Conservation (phyloP, 148 eudicot genomes). For the Cornus suecica region DNA sequence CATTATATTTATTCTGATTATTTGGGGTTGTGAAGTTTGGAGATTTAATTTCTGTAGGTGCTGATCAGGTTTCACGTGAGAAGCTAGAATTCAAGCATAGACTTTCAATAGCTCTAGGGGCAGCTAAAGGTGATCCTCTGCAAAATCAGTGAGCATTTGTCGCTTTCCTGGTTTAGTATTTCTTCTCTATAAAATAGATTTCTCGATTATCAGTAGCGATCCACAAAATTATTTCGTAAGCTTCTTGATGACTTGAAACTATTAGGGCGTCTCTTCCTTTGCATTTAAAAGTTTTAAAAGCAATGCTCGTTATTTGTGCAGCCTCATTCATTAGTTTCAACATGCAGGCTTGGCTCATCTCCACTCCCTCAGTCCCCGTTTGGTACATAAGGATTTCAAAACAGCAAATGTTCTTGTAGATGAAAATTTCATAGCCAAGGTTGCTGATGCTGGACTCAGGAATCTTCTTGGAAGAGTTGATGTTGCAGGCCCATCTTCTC, state of each 20-base stretch:
- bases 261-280: not conserved
- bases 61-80: conserved; percentile 67
- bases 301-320: not conserved
- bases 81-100: conserved; percentile 98
- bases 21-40: conserved; percentile 2
- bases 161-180: conserved; percentile 82
- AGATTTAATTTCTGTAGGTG: conserved; percentile 46
- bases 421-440: conserved; percentile 95
- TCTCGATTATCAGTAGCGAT: conserved; percentile 15
- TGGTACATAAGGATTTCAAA: conserved; percentile 92
- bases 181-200: conserved; percentile 43
- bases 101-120: conserved; percentile 94
- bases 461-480: conserved; percentile 84
- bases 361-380: conserved; percentile 91
- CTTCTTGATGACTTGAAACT: conserved; percentile 13
- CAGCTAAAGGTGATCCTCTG: conserved; percentile 99
- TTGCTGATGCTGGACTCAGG: conserved; percentile 93
- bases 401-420: conserved; percentile 97
- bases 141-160: conserved; percentile 99
- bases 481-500: conserved; percentile 77
- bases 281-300: not conserved
- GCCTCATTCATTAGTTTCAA: conserved; percentile 17
- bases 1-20: not conserved
- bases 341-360: conserved; percentile 89
- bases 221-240: conserved; percentile 12